Percentiles rank a stretch among this genome's conserved stretches.
phyloP scores from a whole-genome alignment of 495 filamentous ascomycete species.

The Penicillium salamii region DNA sequence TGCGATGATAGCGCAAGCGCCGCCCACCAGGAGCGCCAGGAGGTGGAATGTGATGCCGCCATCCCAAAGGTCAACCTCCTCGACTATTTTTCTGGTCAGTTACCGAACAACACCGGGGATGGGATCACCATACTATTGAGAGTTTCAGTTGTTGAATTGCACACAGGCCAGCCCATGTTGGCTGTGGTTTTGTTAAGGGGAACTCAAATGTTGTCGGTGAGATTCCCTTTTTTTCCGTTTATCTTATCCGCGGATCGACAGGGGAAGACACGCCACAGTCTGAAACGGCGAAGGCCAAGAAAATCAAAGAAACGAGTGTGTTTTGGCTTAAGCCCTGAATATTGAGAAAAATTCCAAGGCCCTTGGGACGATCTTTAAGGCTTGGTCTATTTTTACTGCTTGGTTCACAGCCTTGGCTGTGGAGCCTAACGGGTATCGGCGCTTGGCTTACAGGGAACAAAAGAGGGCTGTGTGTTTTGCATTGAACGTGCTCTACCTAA shows the following conservation, averaged over 20 bases:
- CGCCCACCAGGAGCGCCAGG: conserved; percentile 47
- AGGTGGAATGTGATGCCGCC: conserved; percentile 48
- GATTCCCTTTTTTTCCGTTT: conserved; percentile 18
- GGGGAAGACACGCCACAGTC: conserved; percentile 11
- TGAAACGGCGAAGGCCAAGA: background rate
- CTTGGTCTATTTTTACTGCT: conserved; percentile 5
- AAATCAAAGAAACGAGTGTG: background rate
- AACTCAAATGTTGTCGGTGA: no score
- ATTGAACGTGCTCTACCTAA: no score
- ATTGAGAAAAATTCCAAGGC: background rate
- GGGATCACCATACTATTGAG: conserved; percentile 35
- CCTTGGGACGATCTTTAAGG: background rate
- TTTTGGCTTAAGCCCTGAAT: background rate
- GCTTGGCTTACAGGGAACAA: no score
- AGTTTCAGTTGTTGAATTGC: conserved; percentile 47
- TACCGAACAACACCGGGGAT: background rate
- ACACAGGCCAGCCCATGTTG: conserved; percentile 50
- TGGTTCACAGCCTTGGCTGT: background rate
- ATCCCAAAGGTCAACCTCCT: conserved; percentile 46
- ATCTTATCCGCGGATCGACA: conserved; percentile 29
- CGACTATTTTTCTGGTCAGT: conserved; percentile 26
- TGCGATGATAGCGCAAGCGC: conserved; percentile 45
- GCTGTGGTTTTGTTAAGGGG: conserved; percentile 12
- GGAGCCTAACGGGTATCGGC: no score
- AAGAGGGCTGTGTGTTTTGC: no score